phyloP scores from a whole-genome alignment of 1,139 yeast genomes.

The Taphrina communis region DNA sequence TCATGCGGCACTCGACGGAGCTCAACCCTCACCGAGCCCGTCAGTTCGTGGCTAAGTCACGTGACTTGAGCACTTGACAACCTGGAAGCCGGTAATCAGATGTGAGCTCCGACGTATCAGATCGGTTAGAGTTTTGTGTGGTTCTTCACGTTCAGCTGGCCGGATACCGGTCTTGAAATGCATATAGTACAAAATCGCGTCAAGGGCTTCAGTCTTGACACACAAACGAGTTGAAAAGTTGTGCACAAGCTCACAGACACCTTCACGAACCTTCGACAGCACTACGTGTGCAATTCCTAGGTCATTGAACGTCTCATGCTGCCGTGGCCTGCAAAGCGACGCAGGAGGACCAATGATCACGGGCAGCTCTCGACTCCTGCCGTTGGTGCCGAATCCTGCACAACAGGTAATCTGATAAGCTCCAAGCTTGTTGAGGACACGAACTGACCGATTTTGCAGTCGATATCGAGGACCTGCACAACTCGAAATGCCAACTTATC shows the following conservation, averaged over 20 bases:
- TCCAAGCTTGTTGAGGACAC: not conserved
- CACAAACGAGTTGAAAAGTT: no score
- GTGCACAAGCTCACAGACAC: no score
- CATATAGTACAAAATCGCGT: not conserved
- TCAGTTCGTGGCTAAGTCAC: no score
- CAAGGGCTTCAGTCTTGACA: no score
- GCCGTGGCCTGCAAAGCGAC: conserved; percentile 2
- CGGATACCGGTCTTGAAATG: no score
- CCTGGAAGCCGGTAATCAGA: no score
- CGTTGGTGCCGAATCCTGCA: not conserved
- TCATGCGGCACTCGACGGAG: not conserved
- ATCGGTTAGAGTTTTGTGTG: conserved; percentile 14
- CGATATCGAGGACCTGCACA: conserved; percentile 24
- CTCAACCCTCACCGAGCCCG: not conserved
- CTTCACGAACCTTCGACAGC: no score
- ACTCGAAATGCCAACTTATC: conserved; percentile 11
- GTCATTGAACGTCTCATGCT: not conserved
- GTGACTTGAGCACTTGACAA: no score
- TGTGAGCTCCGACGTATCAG: conserved; percentile 26
- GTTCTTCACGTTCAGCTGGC: no score
- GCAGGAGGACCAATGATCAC: conserved; percentile 5
- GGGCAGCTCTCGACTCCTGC: not conserved
- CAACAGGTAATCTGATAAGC: conserved; percentile 22
- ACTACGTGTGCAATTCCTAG: no score
- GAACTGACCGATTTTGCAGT: not conserved